Percentiles rank a stretch among this genome's conserved stretches.
These are phyloP conservation scores for Fusarium sp. DNA, from an alignment of 2,329 filamentous ascomycete genomes.

Conservation along the genomic window DNA sequence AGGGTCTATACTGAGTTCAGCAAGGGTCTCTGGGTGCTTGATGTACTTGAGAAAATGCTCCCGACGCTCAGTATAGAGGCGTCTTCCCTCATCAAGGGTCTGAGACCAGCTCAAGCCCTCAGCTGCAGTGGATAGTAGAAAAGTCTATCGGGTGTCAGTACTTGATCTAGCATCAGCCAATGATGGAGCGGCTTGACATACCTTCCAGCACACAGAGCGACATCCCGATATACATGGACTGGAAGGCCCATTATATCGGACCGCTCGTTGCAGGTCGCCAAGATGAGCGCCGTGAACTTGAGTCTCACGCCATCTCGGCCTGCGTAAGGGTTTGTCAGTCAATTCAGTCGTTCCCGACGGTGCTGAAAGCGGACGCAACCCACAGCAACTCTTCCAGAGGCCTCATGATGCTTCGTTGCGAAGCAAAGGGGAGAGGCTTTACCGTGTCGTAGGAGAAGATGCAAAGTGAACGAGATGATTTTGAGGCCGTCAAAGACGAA, in stretches of 20 bases:
- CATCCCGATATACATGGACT: slow-evolving; percentile 75
- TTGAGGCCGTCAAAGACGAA: slow-evolving; percentile 25
- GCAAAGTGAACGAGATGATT: slow-evolving; percentile 7
- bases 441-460: neutral
- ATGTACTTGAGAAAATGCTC: slow-evolving; percentile 82
- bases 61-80: slow-evolving; percentile 74
- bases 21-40: slow-evolving; percentile 81
- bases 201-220: slow-evolving; percentile 93
- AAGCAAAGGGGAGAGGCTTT: neutral
- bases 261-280: slow-evolving; percentile 68
- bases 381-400: slow-evolving; percentile 52
- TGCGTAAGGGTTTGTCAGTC: slow-evolving; percentile 49
- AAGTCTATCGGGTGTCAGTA: slow-evolving; percentile 62
- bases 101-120: slow-evolving; percentile 72
- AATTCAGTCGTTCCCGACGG: slow-evolving; percentile 9
- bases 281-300: slow-evolving; percentile 65
- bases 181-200: slow-evolving; percentile 43
- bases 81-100: slow-evolving; percentile 71
- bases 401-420: slow-evolving; percentile 44
- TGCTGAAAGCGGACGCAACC: slow-evolving; percentile 31
- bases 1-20: slow-evolving; percentile 75
- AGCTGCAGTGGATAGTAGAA: slow-evolving; percentile 77
- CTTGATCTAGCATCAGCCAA: neutral
- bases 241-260: slow-evolving; percentile 64
- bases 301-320: slow-evolving; percentile 72